These are phyloP conservation scores for Penicillium atrosanguineum DNA, from an alignment of 495 filamentous ascomycete species.

Conservation along the genomic window DNA sequence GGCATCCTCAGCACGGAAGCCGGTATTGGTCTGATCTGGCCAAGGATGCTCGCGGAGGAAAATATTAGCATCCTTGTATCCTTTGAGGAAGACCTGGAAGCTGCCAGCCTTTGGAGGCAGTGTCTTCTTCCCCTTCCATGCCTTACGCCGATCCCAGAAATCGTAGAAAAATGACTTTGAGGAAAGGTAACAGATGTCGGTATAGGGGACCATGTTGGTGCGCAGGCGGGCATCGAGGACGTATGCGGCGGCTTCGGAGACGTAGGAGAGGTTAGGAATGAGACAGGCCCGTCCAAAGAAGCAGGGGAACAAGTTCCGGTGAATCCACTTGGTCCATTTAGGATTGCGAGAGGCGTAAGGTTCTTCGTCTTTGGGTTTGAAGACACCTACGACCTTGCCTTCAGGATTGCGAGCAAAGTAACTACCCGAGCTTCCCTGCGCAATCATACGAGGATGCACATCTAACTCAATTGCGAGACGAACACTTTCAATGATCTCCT, in stretches of 20 bases:
- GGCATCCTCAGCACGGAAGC: conserved; percentile 67
- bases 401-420: conserved; percentile 93
- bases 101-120: conserved; percentile 92
- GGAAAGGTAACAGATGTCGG: conserved; percentile 88
- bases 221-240: conserved; percentile 86
- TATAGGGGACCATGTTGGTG: conserved; percentile 93
- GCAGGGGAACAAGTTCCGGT: conserved; percentile 92
- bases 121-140: conserved; percentile 79
- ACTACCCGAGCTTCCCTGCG: conserved; percentile 93
- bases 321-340: conserved; percentile 96
- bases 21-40: conserved; percentile 88
- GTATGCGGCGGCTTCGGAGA: conserved; percentile 96
- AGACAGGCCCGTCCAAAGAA: conserved; percentile 94
- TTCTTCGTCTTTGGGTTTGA: conserved; percentile 99
- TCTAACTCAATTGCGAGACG: conserved; percentile 85
- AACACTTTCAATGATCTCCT: conserved; percentile 87
- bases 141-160: conserved; percentile 89
- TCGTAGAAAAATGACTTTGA: conserved; percentile 98
- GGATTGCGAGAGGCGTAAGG: conserved; percentile 90
- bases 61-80: conserved; percentile 93
- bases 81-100: conserved; percentile 96
- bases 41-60: conserved; percentile 94
- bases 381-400: conserved; percentile 93
- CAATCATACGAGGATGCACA: conserved; percentile 91
- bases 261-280: conserved; percentile 98